Evolutionary conservation across 495 filamentous ascomycete species (phyloP).

Genomic region (Geopyxis carbonaria): DNA sequence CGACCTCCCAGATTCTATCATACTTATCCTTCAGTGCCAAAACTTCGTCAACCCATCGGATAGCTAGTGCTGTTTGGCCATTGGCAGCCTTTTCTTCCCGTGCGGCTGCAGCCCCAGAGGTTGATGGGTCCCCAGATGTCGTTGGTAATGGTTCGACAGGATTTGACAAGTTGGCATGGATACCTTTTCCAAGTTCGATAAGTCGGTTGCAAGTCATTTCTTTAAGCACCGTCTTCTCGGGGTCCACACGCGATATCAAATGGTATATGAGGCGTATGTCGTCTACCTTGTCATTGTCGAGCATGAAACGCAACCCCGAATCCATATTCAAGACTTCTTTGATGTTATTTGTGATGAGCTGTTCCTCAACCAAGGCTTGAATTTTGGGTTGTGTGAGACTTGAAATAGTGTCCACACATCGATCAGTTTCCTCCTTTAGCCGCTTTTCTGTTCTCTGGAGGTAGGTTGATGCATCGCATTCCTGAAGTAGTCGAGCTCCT

Average conservation of each 20-base stretch:
- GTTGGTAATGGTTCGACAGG: slow-evolving; percentile 18
- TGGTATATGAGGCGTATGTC: slow-evolving; percentile 62
- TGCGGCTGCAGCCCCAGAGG: slow-evolving; percentile 17
- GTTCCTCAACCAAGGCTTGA: slow-evolving; percentile 54
- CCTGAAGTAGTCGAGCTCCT: slow-evolving; percentile 52
- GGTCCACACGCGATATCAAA: slow-evolving; percentile 62
- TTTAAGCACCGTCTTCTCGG: slow-evolving; percentile 52
- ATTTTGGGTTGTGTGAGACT: slow-evolving; percentile 55
- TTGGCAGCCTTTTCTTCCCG: slow-evolving; percentile 33
- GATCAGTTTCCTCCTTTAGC: slow-evolving; percentile 60
- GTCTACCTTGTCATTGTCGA: slow-evolving; percentile 67
- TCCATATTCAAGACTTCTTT: slow-evolving; percentile 70
- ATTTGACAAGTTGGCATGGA: slow-evolving; percentile 39
- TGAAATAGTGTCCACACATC: slow-evolving; percentile 64
- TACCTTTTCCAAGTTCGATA: slow-evolving; percentile 58
- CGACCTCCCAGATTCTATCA: slow-evolving; percentile 50
- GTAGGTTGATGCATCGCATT: slow-evolving; percentile 66
- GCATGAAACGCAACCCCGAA: slow-evolving; percentile 74
- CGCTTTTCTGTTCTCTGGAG: slow-evolving; percentile 59
- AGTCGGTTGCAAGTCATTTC: slow-evolving; percentile 55
- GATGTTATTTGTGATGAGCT: slow-evolving; percentile 60
- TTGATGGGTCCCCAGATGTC: slow-evolving; percentile 11
- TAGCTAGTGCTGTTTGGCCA: slow-evolving; percentile 59
- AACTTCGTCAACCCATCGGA: slow-evolving; percentile 91
- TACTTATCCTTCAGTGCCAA: slow-evolving; percentile 77